A percentile compares a stretch with the other conserved stretches of the same genome.
Evolutionary conservation across 257 asterid species (phyloP).

Genomic region (Fraxinus quadrangulata): DNA sequence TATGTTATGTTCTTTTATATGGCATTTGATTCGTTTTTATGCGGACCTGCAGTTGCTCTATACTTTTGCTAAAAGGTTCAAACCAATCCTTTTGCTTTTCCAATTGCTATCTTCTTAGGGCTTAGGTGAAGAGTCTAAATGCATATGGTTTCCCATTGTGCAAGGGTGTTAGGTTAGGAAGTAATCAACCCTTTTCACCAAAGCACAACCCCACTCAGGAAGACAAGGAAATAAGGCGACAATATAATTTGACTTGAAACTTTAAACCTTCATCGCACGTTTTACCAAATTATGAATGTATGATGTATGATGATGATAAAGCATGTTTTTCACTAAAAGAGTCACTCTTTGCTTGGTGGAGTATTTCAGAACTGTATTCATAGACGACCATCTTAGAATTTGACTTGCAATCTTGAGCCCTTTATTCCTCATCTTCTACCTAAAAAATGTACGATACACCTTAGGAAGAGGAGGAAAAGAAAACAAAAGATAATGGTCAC

Average conservation of each 20-base stretch:
- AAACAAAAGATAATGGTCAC: too few relatives aligned
- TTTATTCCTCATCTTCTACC: neutral
- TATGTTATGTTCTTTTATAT: too few relatives aligned
- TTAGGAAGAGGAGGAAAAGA: neutral
- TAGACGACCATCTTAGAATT: neutral
- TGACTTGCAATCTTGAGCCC: neutral
- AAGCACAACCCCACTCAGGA: neutral
- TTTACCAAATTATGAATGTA: neutral
- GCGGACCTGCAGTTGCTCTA: neutral
- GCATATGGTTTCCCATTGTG: neutral
- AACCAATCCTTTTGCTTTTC: neutral
- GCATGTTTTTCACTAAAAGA: neutral
- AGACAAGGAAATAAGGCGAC: neutral
- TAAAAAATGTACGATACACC: neutral
- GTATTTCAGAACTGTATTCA: neutral
- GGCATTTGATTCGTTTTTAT: neutral
- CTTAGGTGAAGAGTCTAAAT: neutral
- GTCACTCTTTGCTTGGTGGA: neutral
- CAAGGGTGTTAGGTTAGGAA: neutral
- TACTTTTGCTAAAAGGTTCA: neutral
- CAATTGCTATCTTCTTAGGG: neutral
- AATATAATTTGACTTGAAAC: neutral
- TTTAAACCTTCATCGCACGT: neutral
- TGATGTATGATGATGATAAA: neutral
- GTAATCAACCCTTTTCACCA: neutral